Base-by-base conservation (phyloP, 768 basidiomycete genomes). In the Daedaleopsis sinensis region DNA sequence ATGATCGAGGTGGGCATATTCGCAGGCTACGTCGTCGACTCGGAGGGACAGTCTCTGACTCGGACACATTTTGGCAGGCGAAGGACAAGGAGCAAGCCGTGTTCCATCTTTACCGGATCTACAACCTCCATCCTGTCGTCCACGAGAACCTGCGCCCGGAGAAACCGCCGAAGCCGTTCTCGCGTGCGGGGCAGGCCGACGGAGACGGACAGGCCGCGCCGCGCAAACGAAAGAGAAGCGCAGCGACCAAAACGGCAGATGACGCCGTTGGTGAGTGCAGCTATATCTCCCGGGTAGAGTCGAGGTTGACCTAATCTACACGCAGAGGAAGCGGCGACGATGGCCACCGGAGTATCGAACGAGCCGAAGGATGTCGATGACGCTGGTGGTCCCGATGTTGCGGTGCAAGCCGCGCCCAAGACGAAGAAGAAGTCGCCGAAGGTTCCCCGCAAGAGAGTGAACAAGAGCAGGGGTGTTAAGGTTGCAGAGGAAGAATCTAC, bases 11-110 rank as follows among this genome's bases (percentile, higher is more conserved):
- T 72, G 18, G 19, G 67, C 56, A 6, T 18, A 23, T 18, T 13
- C 16, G 42, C 46, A 6, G 18, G 2, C 16, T 57, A 48, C 16
- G 5, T 24, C 57, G 4, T 11, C 36, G 46, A 15, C 8, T n/a
- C n/a, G n/a, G n/a, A n/a, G n/a, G n/a, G 13, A 44, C 37, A 6
- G 47, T 46, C n/a, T 36, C 53, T 23, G 23, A 19, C 32, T 1
- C 1, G 35, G 39, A 32, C 19, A 54, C 23, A 8, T 6, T 42
- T 43, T 27, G 35, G 21, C 54, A 75, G 80, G 93, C 93, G 3
- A 93, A 94, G 72, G 92, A 91, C 73, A 92, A 95, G 76, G 95
- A 96, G 72, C 95, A 96, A 71, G 95, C 94, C 1, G 94, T 97
- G 6, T 82, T 97, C 58, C 86, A 96, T 63, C 69, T 96, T 48